A percentile compares a stretch with the other conserved stretches of the same genome.
phyloP scores from a whole-genome alignment of 768 basidiomycete species.

The Flagelloscypha sp. region DNA sequence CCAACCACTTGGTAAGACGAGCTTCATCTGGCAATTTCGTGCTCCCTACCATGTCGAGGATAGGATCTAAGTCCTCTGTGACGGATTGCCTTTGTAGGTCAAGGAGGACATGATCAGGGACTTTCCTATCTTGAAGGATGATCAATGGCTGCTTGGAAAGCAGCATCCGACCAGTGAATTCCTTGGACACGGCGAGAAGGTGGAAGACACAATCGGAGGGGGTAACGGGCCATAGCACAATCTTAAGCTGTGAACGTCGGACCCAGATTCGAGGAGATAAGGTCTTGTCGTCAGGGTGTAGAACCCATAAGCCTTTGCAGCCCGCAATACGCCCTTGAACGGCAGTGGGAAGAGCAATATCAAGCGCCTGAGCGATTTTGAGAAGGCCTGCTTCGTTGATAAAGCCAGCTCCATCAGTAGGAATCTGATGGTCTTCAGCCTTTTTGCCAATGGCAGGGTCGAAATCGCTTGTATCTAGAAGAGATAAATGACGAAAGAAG shows the following conservation, averaged over 20 bases:
- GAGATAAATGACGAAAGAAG: too few relatives aligned
- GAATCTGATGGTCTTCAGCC: too few relatives aligned
- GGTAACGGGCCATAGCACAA: conserved; percentile 22
- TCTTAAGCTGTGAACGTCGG: conserved; percentile 55
- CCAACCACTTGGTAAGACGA: too few relatives aligned
- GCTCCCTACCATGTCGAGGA: conserved; percentile 39
- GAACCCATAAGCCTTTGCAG: conserved; percentile 51
- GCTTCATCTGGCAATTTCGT: too few relatives aligned
- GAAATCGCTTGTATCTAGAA: too few relatives aligned
- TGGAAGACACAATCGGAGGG: conserved; percentile 56
- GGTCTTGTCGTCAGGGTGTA: conserved; percentile 40
- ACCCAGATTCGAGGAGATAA: conserved; percentile 49
- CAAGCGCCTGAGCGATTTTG: conserved; percentile 28
- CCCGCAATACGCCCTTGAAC: conserved; percentile 55
- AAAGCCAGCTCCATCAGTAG: conserved; percentile 72
- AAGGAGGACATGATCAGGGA: conserved; percentile 38
- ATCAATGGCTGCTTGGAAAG: conserved; percentile 51
- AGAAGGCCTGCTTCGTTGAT: conserved; percentile 50
- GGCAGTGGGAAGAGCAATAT: conserved; percentile 36
- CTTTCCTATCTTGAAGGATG: conserved; percentile 54
- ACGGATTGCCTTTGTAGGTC: conserved; percentile 53
- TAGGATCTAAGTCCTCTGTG: conserved; percentile 41
- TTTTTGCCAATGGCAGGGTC: conserved; percentile 40
- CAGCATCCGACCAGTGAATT: conserved; percentile 32
- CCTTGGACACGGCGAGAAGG: conserved; percentile 41